Evolutionary conservation across 2,329 filamentous ascomycete species (phyloP).

Genomic region (Sporothrix mexicana): DNA sequence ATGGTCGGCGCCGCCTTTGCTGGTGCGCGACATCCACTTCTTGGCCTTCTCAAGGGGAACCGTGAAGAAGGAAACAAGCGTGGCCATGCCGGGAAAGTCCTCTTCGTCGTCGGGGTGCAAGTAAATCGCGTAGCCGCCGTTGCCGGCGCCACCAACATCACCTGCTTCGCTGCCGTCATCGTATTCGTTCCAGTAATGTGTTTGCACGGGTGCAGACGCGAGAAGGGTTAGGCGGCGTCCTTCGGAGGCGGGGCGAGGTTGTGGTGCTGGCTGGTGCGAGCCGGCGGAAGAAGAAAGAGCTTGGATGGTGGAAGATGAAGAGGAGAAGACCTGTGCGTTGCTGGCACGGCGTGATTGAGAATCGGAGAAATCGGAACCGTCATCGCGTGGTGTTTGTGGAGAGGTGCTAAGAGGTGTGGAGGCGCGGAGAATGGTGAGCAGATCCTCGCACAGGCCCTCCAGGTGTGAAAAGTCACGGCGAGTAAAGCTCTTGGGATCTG

Average conservation of each 20-base stretch:
- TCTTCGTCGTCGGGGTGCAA: conserved; percentile 69
- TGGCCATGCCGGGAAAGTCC: conserved; percentile 67
- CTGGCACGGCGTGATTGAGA: conserved; percentile 32
- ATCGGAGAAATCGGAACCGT: conserved; percentile 42
- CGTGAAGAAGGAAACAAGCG: conserved; percentile 60
- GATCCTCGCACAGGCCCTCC: conserved; percentile 56
- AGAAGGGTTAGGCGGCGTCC: conserved; percentile 28
- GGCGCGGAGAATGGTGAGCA: conserved; percentile 55
- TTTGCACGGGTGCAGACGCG: conserved; percentile 39
- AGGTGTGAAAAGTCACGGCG: conserved; percentile 66
- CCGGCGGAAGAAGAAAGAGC: conserved; percentile 37
- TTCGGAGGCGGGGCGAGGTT: conserved; percentile 2
- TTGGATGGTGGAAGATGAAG: conserved; percentile 38
- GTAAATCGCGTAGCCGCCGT: conserved; percentile 73
- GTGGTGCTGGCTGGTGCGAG: conserved; percentile 24
- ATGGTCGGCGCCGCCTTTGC: conserved; percentile 32
- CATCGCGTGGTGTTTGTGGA: conserved; percentile 35
- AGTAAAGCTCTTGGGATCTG: conserved; percentile 73
- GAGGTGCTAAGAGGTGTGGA: conserved; percentile 51
- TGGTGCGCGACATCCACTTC: conserved; percentile 52
- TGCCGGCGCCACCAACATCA: conserved; percentile 59
- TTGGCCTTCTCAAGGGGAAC: conserved; percentile 58
- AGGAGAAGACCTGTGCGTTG: conserved; percentile 36
- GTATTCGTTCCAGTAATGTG: conserved; percentile 84
- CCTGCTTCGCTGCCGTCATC: conserved; percentile 76